A percentile compares a stretch with the other conserved stretches of the same genome.
phyloP scores from a whole-genome alignment of 805 yeast species.

The Candida easanensis region DNA sequence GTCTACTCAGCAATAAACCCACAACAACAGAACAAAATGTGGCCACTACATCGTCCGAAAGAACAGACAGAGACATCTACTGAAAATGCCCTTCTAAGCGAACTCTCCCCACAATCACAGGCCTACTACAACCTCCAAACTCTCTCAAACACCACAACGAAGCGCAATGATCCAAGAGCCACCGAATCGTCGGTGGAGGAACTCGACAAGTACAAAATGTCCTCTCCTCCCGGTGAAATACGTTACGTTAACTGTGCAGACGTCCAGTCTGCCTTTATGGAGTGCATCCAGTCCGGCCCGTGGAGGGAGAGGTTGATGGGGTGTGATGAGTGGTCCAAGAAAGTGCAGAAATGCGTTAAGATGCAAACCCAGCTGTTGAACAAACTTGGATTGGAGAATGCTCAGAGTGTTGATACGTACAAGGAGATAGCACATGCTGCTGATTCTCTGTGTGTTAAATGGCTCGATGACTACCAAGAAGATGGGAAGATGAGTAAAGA shows the following conservation, averaged over 20 bases:
- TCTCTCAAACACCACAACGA: neutral
- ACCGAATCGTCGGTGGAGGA: neutral
- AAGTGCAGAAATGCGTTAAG: constrained; percentile 16
- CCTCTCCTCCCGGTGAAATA: constrained; percentile 7
- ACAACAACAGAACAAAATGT: constrained; percentile 1
- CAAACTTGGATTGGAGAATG: constrained; percentile 16
- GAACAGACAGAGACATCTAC: neutral
- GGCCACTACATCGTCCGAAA: constrained; percentile 5
- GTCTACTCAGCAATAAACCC: neutral
- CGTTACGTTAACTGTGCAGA: constrained; percentile 23
- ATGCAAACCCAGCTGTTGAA: constrained; percentile 19
- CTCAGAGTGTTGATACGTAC: constrained; percentile 9
- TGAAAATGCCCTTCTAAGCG: constrained; percentile 3
- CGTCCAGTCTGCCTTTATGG: constrained; percentile 18
- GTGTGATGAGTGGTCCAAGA: constrained; percentile 14
- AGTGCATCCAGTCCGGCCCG: constrained; percentile 21
- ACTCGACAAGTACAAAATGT: neutral
- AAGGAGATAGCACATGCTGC: constrained; percentile 15
- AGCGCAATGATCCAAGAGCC: neutral
- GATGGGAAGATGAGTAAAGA: constrained; percentile 7
- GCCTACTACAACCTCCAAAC: constrained; percentile 2
- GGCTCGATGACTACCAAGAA: constrained; percentile 7
- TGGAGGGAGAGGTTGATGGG: constrained; percentile 18
- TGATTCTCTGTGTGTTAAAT: constrained; percentile 18
- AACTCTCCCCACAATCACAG: constrained; percentile 13